Conservation (phyloP, 2,329 filamentous ascomycete genomes). For the Fusarium staphyleae region DNA sequence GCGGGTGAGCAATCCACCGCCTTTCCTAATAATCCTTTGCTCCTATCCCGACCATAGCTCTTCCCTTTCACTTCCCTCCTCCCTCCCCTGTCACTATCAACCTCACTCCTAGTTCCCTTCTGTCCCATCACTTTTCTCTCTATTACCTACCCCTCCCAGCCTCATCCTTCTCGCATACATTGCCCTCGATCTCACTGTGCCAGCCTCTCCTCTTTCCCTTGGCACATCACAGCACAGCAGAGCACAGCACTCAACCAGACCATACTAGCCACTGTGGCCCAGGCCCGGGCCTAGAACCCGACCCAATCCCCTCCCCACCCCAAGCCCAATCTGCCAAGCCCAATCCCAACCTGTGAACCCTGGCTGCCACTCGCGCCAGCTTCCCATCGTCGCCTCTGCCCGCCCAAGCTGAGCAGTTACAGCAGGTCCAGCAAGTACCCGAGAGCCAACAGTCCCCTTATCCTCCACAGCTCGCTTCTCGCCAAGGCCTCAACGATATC, state of each 20-base stretch:
- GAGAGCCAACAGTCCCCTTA: constrained; percentile 43
- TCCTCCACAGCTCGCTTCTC: constrained; percentile 53
- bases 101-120: constrained; percentile 19
- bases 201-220: constrained; percentile 17
- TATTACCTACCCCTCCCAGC: constrained; percentile 26
- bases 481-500: constrained; percentile 53
- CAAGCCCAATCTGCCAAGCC: constrained; percentile 34
- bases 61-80: constrained; percentile 10
- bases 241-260: constrained; percentile 23
- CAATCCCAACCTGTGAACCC: constrained; percentile 31
- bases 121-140: constrained; percentile 10
- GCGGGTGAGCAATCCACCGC: constrained; percentile 58
- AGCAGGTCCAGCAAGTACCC: constrained; percentile 44
- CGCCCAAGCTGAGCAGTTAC: constrained; percentile 33
- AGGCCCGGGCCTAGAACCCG: constrained; percentile 24
- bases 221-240: too few species aligned
- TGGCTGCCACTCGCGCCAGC: constrained; percentile 33
- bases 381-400: constrained; percentile 9
- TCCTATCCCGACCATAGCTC: constrained; percentile 34
- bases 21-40: constrained; percentile 53
- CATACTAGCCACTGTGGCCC: constrained; percentile 32
- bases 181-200: constrained; percentile 26
- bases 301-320: constrained; percentile 37
- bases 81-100: constrained; percentile 18
- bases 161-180: too few species aligned